phyloP scores from a whole-genome alignment of 352 stramenopile genomes.

The Phytophthora pluvialis region DNA sequence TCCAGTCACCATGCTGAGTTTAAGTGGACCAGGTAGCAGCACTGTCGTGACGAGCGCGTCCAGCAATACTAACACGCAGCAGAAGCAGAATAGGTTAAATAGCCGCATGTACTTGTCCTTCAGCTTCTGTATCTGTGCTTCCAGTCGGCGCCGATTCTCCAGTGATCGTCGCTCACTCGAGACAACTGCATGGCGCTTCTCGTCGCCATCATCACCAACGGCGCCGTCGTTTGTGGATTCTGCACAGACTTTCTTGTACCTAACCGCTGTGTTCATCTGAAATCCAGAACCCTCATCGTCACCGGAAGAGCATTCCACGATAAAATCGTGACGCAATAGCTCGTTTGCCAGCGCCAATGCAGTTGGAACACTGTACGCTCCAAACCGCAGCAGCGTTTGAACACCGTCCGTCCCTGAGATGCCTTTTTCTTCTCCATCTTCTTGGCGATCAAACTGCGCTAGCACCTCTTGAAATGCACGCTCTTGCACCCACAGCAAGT shows the following conservation, averaged over 20 bases:
- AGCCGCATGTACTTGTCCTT: constrained; percentile 39
- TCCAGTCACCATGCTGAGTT: constrained; percentile 41
- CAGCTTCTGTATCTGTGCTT: constrained; percentile 31
- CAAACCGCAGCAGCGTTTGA: constrained; percentile 46
- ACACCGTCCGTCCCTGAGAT: constrained; percentile 48
- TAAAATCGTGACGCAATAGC: constrained; percentile 40
- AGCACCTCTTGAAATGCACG: constrained; percentile 23
- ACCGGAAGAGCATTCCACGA: constrained; percentile 28
- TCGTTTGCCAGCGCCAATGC: constrained; percentile 42
- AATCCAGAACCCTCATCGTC: constrained; percentile 14
- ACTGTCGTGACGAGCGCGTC: constrained; percentile 37
- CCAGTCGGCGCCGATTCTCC: constrained; percentile 33
- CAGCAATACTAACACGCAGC: constrained; percentile 45
- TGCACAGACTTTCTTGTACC: constrained; percentile 32
- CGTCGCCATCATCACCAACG: constrained; percentile 1
- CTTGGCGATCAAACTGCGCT: constrained; percentile 15
- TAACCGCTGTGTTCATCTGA: constrained; percentile 29
- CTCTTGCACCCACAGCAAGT: constrained; percentile 32
- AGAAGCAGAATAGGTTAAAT: constrained; percentile 44
- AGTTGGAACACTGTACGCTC: constrained; percentile 51
- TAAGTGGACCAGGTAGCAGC: constrained; percentile 39
- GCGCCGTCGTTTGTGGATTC: constrained; percentile 1
- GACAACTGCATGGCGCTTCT: constrained; percentile 25
- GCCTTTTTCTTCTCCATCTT: constrained; percentile 19
- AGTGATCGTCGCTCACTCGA: constrained; percentile 15